Base-by-base conservation (phyloP, 164 flowering plant genomes). In the Nymphaea colorata region DNA sequence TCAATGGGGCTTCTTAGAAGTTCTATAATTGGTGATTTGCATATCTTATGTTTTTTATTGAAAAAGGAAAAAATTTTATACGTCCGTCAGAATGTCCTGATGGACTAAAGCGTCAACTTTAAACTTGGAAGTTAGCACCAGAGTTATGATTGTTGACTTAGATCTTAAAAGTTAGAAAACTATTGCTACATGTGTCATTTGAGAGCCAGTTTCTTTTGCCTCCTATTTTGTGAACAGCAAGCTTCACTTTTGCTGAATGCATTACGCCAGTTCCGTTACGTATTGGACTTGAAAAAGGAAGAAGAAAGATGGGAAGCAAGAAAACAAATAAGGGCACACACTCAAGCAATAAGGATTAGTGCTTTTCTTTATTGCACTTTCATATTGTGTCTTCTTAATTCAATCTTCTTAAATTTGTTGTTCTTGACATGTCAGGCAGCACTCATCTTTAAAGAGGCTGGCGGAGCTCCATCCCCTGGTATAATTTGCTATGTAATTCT, bases 231-330 rank as follows among this genome's bases (percentile, higher is more conserved):
- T 41, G 67, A 77, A 64, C 73, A 93, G 99, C 93, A 88, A 90
- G 99, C 99, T 5, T 96, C 99, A 6, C 90, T 94, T 71, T 98
- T 91, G 66, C 79, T 94, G 17, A 94, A 94, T 90, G 99, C 99
- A 72, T 91, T 96, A 66, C 88, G 99, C 6, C 84, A 98, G 71
- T 94, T 94, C 71, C 88, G 99, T 1, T 94, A 94, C 73, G 91
- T 97, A n/a, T 75, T 94, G 82, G 97, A 94, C 81, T 73, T 94
- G 80, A 90, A 85, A 75, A 91, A 76, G 78, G 88, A 86, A 81
- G 90, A 86, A 77, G 98, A 91, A 70, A 87, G 79, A 79, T 79
- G 78, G 67, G 79, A 87, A 67, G 71, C 75, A 16, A 72, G 90
- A 57, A 81, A 83, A 71, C 91, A 85, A 76, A 90, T 94, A 59